Evolutionary conservation across 208 protist genomes (phyloP), one percentile per base, ranked within the genome.

Genomic region (Angomonas ambiguus): DNA sequence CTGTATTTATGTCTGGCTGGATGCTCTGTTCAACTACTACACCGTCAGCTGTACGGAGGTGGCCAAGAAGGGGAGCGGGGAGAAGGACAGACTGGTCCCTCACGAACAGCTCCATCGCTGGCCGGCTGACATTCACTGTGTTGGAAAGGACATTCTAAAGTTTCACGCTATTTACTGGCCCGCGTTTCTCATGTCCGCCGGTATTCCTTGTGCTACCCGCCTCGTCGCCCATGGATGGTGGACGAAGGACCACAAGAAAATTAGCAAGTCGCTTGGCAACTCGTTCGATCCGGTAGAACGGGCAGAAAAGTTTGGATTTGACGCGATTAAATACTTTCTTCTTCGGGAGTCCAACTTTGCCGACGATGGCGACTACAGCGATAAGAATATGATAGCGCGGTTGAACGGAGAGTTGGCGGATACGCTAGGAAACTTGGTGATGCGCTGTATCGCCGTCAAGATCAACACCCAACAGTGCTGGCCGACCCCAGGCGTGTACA

Each of bases 91-190:
- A 24, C 74, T 80, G 49, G 80, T 92, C 65, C 65, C 62, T 58
- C 41, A 18, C 10, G 34, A 59, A 61, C n/a, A 6, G 49, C 70
- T 92, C 33, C 58, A 80, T 24, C 75, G 83, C 33, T 97, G 88
- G 85, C 91, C 87, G 42, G 76, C 88, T 60, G 89, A 96, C 73
- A 65, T 87, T 60, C 96, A 98, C 73, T 76, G 98, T 0, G 88
- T 99, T 25, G 98, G 98, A 18, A 99, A 99, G 79, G 99, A 99
- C 75, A 99, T 99, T 68, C 69, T 99, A 20, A 95, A 98, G 69
- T 99, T 99, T 76, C 99, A 99, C 76, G 84, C 92, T 41, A 91
- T 99, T 60, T 99, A 99, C 77, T 99, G 99, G 99, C 98, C 98
- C 0, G 94, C 97, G 4, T 99, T 99, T 59, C 77, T 99, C 32